Evolutionary conservation across 495 filamentous ascomycete species (phyloP).

Genomic region (Darksidea phi): DNA sequence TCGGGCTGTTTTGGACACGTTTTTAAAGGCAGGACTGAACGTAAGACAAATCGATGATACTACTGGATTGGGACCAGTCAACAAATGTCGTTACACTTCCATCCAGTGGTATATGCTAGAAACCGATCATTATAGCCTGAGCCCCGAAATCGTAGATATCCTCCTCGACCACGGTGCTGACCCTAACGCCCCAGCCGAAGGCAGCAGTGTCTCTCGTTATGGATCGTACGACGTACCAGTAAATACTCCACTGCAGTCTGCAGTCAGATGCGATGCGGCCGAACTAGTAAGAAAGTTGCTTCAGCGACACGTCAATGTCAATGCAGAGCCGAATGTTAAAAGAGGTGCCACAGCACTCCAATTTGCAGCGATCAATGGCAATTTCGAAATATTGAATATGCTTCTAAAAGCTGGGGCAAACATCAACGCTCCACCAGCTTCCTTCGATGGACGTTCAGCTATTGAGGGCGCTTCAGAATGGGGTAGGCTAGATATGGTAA

Average conservation of each 20-base stretch:
- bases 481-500: slow-evolving; percentile 1
- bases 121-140: neutral
- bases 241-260: neutral
- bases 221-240: too few species aligned
- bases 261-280: neutral
- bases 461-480: slow-evolving; percentile 6
- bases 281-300: neutral
- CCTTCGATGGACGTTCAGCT: neutral
- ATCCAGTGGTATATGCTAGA: too few species aligned
- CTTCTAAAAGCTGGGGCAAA: slow-evolving; percentile 3
- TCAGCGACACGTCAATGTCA: neutral
- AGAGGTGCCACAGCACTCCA: slow-evolving; percentile 9
- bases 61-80: neutral
- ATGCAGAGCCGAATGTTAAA: neutral
- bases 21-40: neutral
- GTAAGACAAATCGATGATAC: neutral
- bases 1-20: neutral
- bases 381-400: slow-evolving; percentile 5
- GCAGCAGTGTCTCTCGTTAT: too few species aligned
- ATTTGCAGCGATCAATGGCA: slow-evolving; percentile 8
- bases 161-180: neutral
- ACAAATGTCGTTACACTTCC: too few species aligned
- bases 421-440: neutral
- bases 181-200: neutral
- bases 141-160: neutral